These are phyloP conservation scores for Corinectria fuckeliana DNA, from an alignment of 2,329 filamentous ascomycete genomes.

Conservation along the genomic window DNA sequence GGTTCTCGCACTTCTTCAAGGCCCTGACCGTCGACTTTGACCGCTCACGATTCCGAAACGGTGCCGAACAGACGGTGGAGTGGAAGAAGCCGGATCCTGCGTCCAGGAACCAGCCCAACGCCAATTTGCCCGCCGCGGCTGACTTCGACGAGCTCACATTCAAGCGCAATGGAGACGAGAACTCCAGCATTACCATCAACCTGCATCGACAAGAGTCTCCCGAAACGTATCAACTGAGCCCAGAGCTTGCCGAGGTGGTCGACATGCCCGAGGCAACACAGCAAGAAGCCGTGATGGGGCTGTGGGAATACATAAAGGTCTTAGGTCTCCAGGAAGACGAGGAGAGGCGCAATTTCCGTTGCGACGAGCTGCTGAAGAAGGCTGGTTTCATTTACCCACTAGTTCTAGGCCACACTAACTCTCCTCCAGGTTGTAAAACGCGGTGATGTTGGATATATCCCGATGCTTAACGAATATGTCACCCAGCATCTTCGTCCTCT, in stretches of 20 bases:
- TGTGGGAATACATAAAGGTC: constrained; percentile 94
- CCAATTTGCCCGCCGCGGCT: constrained; percentile 60
- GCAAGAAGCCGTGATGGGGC: constrained; percentile 84
- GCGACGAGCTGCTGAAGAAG: constrained; percentile 80
- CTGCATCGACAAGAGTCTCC: constrained; percentile 83
- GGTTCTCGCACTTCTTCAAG: constrained; percentile 83
- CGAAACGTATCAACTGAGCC: constrained; percentile 82
- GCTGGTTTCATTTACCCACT: constrained; percentile 55
- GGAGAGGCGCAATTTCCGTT: constrained; percentile 90
- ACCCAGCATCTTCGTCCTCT: constrained; percentile 79
- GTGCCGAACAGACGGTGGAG: constrained; percentile 68
- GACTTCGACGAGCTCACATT: constrained; percentile 94
- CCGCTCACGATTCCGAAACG: constrained; percentile 62
- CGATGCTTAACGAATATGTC: constrained; percentile 81
- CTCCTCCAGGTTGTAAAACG: constrained; percentile 69
- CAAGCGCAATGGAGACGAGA: constrained; percentile 90
- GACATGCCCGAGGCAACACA: constrained; percentile 88
- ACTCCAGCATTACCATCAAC: constrained; percentile 88
- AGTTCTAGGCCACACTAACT: constrained; percentile 32
- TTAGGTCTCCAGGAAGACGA: constrained; percentile 92
- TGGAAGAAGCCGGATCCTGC: constrained; percentile 83
- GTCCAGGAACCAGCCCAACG: constrained; percentile 53
- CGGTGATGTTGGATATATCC: constrained; percentile 83
- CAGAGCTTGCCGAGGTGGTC: constrained; percentile 80
- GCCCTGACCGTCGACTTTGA: constrained; percentile 79